phyloP scores from a whole-genome alignment of 805 yeast species.

The Metschnikowia amazonensis region DNA sequence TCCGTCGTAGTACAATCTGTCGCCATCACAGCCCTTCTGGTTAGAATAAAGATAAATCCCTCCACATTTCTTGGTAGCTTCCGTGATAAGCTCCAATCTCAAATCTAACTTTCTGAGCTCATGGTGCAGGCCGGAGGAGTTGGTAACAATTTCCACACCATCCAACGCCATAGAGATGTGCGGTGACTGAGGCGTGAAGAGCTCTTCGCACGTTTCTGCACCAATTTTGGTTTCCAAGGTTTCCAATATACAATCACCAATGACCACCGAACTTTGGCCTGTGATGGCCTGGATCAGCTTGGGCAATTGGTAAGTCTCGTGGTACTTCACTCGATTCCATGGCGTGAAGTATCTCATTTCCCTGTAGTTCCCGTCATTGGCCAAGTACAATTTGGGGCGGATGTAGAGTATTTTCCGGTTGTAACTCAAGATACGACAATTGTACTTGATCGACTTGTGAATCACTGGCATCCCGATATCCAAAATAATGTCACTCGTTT shows the following conservation, averaged over 20 bases:
- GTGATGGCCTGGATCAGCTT: constrained; percentile 59
- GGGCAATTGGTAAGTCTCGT: constrained; percentile 74
- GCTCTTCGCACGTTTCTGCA: constrained; percentile 97
- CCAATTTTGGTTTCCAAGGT: constrained; percentile 88
- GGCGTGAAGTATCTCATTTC: constrained; percentile 98
- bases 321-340: constrained; percentile 77
- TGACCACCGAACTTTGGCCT: constrained; percentile 61
- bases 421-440: constrained; percentile 81
- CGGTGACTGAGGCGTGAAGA: constrained; percentile 95
- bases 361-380: constrained; percentile 96
- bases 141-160: constrained; percentile 96
- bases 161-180: constrained; percentile 88
- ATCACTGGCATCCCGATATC: constrained; percentile 95
- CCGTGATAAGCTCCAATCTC: constrained; percentile 78
- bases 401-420: constrained; percentile 78
- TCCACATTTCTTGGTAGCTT: constrained; percentile 94
- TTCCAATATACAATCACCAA: constrained; percentile 89
- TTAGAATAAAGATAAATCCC: constrained; percentile 92
- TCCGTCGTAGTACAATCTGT: constrained; percentile 93
- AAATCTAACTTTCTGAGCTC: constrained; percentile 86
- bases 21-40: constrained; percentile 98
- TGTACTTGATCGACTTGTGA: constrained; percentile 84
- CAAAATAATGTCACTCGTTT: constrained; percentile 69
- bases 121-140: constrained; percentile 97
- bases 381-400: constrained; percentile 89